Percentiles rank a stretch among this genome's conserved stretches.
Evolutionary conservation across 306 rosid species (phyloP).

Genomic region (Malus orientalis): DNA sequence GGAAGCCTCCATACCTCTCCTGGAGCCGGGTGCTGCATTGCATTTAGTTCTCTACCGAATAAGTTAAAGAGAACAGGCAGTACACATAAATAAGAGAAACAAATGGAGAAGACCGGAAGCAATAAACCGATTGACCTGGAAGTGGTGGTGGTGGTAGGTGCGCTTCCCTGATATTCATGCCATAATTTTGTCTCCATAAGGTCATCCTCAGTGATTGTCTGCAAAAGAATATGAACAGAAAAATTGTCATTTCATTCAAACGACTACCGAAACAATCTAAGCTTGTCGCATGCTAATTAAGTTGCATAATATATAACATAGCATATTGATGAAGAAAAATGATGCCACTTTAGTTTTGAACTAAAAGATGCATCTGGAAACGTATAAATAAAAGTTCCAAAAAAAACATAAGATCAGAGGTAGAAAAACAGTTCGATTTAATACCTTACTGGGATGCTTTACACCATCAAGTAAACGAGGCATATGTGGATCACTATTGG

Average conservation of each 20-base stretch:
- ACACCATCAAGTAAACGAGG: constrained; percentile 28
- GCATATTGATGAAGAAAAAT: neutral
- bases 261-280: too few relatives aligned
- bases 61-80: neutral
- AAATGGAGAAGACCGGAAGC: neutral
- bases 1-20: neutral
- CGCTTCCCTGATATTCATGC: constrained; percentile 23
- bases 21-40: constrained; percentile 13
- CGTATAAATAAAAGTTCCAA: neutral
- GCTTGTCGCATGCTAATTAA: too few relatives aligned
- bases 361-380: neutral
- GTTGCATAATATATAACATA: neutral
- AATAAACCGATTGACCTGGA: constrained; percentile 7
- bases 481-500: neutral
- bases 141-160: neutral
- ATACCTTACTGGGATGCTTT: constrained; percentile 30
- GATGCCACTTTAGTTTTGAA: neutral
- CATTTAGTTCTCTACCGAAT: neutral
- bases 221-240: neutral
- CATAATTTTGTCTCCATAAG: constrained; percentile 29
- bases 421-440: neutral
- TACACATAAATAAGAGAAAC: neutral
- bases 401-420: neutral
- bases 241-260: too few relatives aligned
- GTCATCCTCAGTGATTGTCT: constrained; percentile 31